A percentile compares a stretch with the other conserved stretches of the same genome.
These are phyloP conservation scores for Henckelia pumila DNA, from an alignment of 257 asterid genomes.

Conservation along the genomic window DNA sequence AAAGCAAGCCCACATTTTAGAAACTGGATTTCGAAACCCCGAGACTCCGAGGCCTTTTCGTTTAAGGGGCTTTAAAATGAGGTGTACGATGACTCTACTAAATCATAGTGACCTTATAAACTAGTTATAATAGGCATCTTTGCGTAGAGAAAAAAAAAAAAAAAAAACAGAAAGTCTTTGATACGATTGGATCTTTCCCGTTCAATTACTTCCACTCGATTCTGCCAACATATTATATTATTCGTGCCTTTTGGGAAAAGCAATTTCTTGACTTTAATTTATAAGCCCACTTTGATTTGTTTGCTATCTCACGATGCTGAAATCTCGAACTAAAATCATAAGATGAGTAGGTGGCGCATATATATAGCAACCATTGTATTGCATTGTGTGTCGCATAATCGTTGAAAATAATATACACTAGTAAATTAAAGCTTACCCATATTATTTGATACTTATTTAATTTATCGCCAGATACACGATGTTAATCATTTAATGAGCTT, in stretches of 20 bases:
- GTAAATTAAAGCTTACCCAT: too few species aligned
- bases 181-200: too few species aligned
- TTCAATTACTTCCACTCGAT: too few species aligned
- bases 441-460: too few species aligned
- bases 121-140: neutral
- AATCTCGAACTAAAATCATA: neutral
- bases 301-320: neutral
- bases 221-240: too few species aligned
- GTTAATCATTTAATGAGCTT: too few species aligned
- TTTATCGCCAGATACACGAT: too few species aligned
- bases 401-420: too few species aligned
- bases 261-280: neutral
- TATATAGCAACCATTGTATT: too few species aligned
- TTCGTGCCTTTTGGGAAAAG: too few species aligned
- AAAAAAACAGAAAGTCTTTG: neutral
- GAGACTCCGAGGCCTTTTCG: slow-evolving; percentile 53
- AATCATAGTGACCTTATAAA: neutral
- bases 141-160: neutral
- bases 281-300: neutral
- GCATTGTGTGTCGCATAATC: neutral
- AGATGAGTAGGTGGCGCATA: neutral
- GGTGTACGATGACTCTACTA: slow-evolving; percentile 16
- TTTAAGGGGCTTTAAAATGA: slow-evolving; percentile 26
- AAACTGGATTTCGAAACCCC: slow-evolving; percentile 76
- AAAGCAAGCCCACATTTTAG: slow-evolving; percentile 60